Evolutionary conservation across 2,329 filamentous ascomycete species (phyloP).

Genomic region (Penicillium sp.): DNA sequence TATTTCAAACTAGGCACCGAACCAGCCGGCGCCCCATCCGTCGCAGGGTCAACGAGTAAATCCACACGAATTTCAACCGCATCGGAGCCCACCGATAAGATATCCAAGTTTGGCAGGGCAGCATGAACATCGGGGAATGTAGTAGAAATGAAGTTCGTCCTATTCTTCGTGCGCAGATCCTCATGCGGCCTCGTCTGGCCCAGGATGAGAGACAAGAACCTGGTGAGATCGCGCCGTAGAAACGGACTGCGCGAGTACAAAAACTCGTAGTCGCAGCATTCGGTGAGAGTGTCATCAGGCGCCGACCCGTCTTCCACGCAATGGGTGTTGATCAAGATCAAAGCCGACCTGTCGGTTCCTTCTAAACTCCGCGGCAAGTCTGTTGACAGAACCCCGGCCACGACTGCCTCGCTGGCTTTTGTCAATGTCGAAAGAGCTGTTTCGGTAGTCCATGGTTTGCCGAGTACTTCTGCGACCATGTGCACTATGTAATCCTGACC

Average conservation of each 20-base stretch:
- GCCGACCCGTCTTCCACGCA: conserved; percentile 69
- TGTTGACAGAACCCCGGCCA: conserved; percentile 63
- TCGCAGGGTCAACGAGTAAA: conserved; percentile 68
- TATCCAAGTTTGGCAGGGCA: conserved; percentile 79
- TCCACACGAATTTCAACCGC: conserved; percentile 83
- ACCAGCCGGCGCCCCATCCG: conserved; percentile 57
- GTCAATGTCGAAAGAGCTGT: conserved; percentile 55
- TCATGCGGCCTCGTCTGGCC: conserved; percentile 78
- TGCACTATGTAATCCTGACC: conserved; percentile 73
- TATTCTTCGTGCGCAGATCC: conserved; percentile 65
- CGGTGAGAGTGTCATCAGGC: conserved; percentile 64
- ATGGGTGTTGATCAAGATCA: conserved; percentile 73
- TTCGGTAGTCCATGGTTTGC: conserved; percentile 66
- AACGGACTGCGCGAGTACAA: conserved; percentile 73
- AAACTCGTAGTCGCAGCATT: conserved; percentile 79
- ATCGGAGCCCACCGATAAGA: conserved; percentile 81
- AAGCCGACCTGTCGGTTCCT: conserved; percentile 56
- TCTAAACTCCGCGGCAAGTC: conserved; percentile 59
- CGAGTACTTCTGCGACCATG: conserved; percentile 74
- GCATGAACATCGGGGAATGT: conserved; percentile 84
- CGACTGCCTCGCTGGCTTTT: conserved; percentile 58
- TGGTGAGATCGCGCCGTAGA: conserved; percentile 70
- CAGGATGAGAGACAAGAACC: conserved; percentile 75
- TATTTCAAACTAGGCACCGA: conserved; percentile 75
- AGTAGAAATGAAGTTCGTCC: conserved; percentile 82